Conservation (phyloP, 179 eudicot species). For the Actinidia polygama region DNA sequence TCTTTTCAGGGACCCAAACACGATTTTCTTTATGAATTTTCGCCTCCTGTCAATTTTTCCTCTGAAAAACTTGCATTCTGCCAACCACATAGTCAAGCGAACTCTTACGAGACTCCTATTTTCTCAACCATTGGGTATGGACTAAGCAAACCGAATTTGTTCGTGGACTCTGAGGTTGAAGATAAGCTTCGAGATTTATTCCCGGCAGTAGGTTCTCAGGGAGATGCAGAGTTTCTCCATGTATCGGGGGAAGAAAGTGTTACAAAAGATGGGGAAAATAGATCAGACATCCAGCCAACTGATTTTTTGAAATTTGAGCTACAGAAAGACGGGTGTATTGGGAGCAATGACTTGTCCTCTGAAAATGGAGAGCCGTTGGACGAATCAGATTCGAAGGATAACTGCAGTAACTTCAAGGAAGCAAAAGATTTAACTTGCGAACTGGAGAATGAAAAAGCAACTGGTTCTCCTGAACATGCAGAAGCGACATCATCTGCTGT, state of each 20-base stretch:
- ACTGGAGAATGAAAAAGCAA: conserved; percentile 17
- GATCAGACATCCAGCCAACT: conserved; percentile 20
- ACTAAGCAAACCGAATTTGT: conserved; percentile 29
- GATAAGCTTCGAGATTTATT: conserved; percentile 31
- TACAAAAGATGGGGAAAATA: conserved; percentile 29
- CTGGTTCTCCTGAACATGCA: conserved; percentile 17
- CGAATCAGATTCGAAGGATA: conserved; percentile 29
- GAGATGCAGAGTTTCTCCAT: conserved; percentile 37
- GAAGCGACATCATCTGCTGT: conserved; percentile 23
- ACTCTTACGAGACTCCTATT: conserved; percentile 32
- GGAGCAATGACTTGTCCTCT: conserved; percentile 35
- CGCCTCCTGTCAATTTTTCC: conserved; percentile 28
- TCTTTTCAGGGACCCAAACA: conserved; percentile 29
- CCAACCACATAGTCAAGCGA: conserved; percentile 32
- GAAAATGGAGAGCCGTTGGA: conserved; percentile 24
- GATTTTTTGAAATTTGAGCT: conserved; percentile 19
- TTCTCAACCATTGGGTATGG: conserved; percentile 30
- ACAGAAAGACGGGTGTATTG: conserved; percentile 32
- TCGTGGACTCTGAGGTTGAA: conserved; percentile 26
- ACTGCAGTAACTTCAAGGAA: conserved; percentile 17
- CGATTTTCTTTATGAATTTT: conserved; percentile 26
- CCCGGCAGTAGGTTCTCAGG: conserved; percentile 30
- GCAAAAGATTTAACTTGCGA: conserved; percentile 22
- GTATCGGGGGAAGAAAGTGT: conserved; percentile 40
- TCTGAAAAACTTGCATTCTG: conserved; percentile 30